A percentile compares a stretch with the other conserved stretches of the same genome.
These are phyloP conservation scores for Paraphaeosphaeria minitans DNA, from an alignment of 2,329 filamentous ascomycete species.

Conservation along the genomic window DNA sequence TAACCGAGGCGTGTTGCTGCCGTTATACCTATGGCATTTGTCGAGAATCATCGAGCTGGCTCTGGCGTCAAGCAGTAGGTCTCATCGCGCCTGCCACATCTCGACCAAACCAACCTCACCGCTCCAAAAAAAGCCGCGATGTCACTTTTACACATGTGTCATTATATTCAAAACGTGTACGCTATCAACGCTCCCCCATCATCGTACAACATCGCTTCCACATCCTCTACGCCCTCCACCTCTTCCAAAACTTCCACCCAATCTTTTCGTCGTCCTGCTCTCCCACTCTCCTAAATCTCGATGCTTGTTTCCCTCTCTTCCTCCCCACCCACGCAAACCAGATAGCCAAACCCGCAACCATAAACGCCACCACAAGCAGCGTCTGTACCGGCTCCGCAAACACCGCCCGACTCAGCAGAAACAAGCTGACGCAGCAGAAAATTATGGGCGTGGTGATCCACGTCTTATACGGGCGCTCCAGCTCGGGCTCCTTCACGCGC, in stretches of 20 bases:
- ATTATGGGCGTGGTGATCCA: constrained; percentile 98
- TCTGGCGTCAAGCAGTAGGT: background rate
- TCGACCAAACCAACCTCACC: background rate
- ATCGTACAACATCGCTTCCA: background rate
- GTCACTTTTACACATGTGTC: background rate
- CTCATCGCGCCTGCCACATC: background rate
- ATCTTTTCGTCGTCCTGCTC: constrained; percentile 29
- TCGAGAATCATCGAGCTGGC: too few relatives aligned
- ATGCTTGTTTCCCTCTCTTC: constrained; percentile 31
- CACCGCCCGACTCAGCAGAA: constrained; percentile 84
- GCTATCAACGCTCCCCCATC: constrained; percentile 1
- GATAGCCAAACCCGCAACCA: constrained; percentile 80
- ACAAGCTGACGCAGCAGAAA: constrained; percentile 96
- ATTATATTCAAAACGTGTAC: constrained; percentile 9
- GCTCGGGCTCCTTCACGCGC: constrained; percentile 80
- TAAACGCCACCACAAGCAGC: constrained; percentile 82
- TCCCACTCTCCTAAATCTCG: constrained; percentile 27
- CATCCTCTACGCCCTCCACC: constrained; percentile 38
- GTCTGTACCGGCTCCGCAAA: constrained; percentile 93
- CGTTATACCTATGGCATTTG: too few relatives aligned
- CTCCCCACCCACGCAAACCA: constrained; percentile 86
- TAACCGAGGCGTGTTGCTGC: too few relatives aligned
- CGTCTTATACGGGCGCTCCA: constrained; percentile 90
- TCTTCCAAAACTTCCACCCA: constrained; percentile 52
- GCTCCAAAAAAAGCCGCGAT: background rate